These are phyloP conservation scores for Paxillus ammoniavirescens DNA, from an alignment of 768 basidiomycete species.

Conservation along the genomic window DNA sequence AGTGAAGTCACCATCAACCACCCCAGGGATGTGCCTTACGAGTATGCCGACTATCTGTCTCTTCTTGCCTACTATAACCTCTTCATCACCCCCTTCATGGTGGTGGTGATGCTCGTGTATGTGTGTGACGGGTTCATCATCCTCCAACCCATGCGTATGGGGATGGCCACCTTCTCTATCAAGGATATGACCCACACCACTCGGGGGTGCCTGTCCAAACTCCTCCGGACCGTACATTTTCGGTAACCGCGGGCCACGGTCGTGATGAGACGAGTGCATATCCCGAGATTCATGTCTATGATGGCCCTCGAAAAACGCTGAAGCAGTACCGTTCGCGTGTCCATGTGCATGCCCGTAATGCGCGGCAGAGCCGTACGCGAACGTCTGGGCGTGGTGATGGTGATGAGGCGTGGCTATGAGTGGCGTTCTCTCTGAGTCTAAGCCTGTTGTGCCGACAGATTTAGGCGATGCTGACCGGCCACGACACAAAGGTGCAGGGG, in stretches of 20 bases:
- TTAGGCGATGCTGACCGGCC: slow-evolving; percentile 4
- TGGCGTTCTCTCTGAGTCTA: slow-evolving; percentile 17
- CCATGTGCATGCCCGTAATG: slow-evolving; percentile 1
- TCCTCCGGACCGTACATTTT: slow-evolving; percentile 21
- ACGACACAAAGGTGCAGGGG: slow-evolving; percentile 8
- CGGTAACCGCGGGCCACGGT: slow-evolving; percentile 19
- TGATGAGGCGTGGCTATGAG: slow-evolving; percentile 10
- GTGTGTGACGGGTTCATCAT: background rate
- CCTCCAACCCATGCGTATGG: slow-evolving; percentile 13
- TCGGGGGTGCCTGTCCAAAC: background rate
- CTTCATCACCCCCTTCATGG: slow-evolving; percentile 13
- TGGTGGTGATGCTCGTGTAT: background rate
- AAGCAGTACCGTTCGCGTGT: background rate
- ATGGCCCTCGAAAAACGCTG: slow-evolving; percentile 32
- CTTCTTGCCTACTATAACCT: slow-evolving; percentile 45
- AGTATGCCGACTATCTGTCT: slow-evolving; percentile 75
- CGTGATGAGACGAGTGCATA: slow-evolving; percentile 29
- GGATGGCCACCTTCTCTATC: background rate
- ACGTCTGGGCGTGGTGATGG: background rate
- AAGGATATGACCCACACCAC: background rate
- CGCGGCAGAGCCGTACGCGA: slow-evolving; percentile 21
- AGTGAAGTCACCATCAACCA: background rate
- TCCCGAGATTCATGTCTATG: slow-evolving; percentile 33
- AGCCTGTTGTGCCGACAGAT: background rate
- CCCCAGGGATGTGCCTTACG: slow-evolving; percentile 33